Conservation (phyloP, 2,329 filamentous ascomycete species). For the Colletotrichum noveboracense region DNA sequence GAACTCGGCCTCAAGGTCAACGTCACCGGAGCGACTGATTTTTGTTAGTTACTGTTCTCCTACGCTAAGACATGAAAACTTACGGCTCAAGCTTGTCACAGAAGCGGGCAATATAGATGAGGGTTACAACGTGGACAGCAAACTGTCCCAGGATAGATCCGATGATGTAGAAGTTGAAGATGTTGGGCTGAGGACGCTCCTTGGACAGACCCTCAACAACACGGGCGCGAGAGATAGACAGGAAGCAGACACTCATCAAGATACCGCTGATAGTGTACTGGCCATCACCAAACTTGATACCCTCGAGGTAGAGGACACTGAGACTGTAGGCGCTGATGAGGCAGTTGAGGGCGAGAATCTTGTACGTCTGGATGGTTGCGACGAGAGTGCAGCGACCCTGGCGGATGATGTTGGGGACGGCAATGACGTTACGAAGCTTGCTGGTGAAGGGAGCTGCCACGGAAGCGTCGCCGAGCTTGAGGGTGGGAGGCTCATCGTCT, state of each 20-base stretch:
- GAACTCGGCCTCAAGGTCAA: slow-evolving; percentile 96
- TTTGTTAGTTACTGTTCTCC: slow-evolving; percentile 29
- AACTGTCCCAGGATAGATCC: slow-evolving; percentile 97
- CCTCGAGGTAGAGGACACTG: slow-evolving; percentile 94
- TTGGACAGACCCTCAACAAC: slow-evolving; percentile 95
- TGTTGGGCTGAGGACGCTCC: slow-evolving; percentile 96
- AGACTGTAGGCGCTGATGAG: slow-evolving; percentile 97
- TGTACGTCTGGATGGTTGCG: slow-evolving; percentile 99
- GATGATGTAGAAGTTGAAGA: slow-evolving; percentile 99
- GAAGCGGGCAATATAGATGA: slow-evolving; percentile 92
- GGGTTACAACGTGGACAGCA: slow-evolving; percentile 89
- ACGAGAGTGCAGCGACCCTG: slow-evolving; percentile 97
- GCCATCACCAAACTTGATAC: slow-evolving; percentile 98
- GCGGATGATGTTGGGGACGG: slow-evolving; percentile 97
- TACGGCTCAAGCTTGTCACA: slow-evolving; percentile 88
- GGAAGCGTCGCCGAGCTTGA: slow-evolving; percentile 96
- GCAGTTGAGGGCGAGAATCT: slow-evolving; percentile 97
- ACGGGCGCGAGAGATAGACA: slow-evolving; percentile 97
- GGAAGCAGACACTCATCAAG: slow-evolving; percentile 99
- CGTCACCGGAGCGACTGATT: slow-evolving; percentile 55
- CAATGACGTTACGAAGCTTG: slow-evolving; percentile 95
- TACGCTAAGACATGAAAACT: slow-evolving; percentile 41
- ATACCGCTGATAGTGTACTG: slow-evolving; percentile 99
- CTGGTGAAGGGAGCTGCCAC: slow-evolving; percentile 97
- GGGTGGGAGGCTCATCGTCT: slow-evolving; percentile 88